Base-by-base conservation (phyloP, 2,329 filamentous ascomycete species). In the Trichophyton simii region DNA sequence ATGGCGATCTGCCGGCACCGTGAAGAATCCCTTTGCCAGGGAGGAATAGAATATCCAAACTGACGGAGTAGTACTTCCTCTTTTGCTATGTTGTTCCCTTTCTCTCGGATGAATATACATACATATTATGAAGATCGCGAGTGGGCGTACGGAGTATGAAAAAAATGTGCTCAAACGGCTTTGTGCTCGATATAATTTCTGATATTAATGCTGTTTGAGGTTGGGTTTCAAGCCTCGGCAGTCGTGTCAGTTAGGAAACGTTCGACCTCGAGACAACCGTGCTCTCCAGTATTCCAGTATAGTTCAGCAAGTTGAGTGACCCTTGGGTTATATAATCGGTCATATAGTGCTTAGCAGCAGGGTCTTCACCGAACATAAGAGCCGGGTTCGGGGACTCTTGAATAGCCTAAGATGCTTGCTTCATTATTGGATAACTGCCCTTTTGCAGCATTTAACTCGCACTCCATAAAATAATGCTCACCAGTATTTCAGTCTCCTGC, bases 1-100 rank as follows among this genome's bases (percentile, higher is more conserved):
- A 57, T 41, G 54, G 54, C 18, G 54, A 57, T 57, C 54, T 57
- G 54, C 54, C 54, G 54, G 36, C 31, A 15, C 31, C 15, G 52
- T 36, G 54, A 57, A 36, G 54, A 52, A 52, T 52, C 46, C 13
- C 46, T n/a, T 13, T 52, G 46, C 6, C 1, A 15, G n/a, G 6
- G 15, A 44, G 15, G 7, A 44, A 44, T 18, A 18, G 41, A 7
- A 44, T 18, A 44, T 44, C 15, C n/a, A 44, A n/a, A 44, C 9
- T 4, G 9, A 38, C 34, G 41, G 41, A 13, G 22, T 2, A 13
- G 22, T 6, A 11, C 44, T 48, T 48, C n/a, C 22, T 15, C 8
- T 52, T 52, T 50, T 13, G 34, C 34, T 9, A 38, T 52, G 3
- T 31, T 13, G 3, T 28, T 28, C 22, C 9, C 9, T 11, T 20